Conservation (phyloP, 2,329 filamentous ascomycete genomes). For the Hymenoscyphus repandus region DNA sequence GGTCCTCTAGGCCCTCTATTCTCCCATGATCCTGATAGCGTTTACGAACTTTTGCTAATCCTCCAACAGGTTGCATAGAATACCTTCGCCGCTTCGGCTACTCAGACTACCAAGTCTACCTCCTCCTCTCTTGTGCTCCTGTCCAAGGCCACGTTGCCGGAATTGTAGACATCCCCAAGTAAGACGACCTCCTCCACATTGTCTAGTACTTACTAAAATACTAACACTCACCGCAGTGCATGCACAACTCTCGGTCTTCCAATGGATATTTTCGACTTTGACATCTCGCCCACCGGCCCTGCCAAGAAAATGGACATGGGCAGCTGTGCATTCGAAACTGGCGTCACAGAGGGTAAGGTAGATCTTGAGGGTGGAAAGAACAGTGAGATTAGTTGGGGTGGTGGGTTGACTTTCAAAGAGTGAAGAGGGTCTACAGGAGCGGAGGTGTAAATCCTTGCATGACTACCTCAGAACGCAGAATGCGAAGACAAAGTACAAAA, state of each 20-base stretch:
- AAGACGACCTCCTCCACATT: background rate
- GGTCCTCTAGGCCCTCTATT: too few relatives aligned
- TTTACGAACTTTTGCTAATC: background rate
- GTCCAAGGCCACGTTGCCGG: slow-evolving; percentile 85
- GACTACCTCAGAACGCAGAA: too few relatives aligned
- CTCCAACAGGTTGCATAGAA: slow-evolving; percentile 58
- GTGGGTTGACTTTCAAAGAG: slow-evolving; percentile 45
- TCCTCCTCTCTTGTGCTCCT: slow-evolving; percentile 79
- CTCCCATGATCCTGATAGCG: background rate
- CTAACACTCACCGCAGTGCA: slow-evolving; percentile 35
- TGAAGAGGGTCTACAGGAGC: background rate
- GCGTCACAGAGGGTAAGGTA: slow-evolving; percentile 40
- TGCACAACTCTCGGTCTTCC: slow-evolving; percentile 85
- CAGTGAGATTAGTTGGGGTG: slow-evolving; percentile 45
- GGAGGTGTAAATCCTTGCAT: too few relatives aligned
- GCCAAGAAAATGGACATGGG: slow-evolving; percentile 64
- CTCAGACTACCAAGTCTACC: slow-evolving; percentile 72
- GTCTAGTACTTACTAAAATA: background rate
- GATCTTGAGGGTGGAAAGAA: slow-evolving; percentile 39
- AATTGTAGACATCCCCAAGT: slow-evolving; percentile 83
- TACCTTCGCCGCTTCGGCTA: slow-evolving; percentile 72
- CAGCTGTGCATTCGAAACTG: slow-evolving; percentile 59
- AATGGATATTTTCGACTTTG: slow-evolving; percentile 94
- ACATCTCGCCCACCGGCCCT: slow-evolving; percentile 63
- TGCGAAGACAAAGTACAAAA: too few relatives aligned